These are phyloP conservation scores for Phialophora expanda DNA, from an alignment of 2,329 filamentous ascomycete species.

Conservation along the genomic window DNA sequence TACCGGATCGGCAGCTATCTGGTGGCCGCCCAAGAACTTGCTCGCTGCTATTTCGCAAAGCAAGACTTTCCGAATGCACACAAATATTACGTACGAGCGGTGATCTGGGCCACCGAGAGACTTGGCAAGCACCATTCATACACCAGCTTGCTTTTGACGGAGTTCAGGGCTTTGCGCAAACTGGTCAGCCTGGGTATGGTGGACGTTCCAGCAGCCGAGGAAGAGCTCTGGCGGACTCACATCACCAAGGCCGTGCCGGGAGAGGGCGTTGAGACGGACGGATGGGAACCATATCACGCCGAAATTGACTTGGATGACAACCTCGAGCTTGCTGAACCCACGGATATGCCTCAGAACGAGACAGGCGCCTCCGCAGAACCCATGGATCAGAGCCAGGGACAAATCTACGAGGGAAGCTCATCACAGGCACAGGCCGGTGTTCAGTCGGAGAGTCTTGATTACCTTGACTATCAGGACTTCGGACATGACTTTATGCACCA, in stretches of 20 bases:
- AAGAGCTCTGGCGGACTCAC: background rate
- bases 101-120: background rate
- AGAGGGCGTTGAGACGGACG: background rate
- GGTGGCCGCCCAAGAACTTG: background rate
- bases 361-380: background rate
- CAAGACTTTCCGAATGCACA: slow-evolving; percentile 1
- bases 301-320: background rate
- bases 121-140: slow-evolving; percentile 9
- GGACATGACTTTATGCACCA: background rate
- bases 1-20: slow-evolving; percentile 1
- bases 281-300: background rate
- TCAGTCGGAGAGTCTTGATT: background rate
- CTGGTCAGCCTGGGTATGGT: background rate
- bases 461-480: background rate
- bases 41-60: background rate
- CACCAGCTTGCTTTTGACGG: background rate
- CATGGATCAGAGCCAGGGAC: background rate
- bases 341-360: background rate
- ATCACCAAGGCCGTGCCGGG: background rate
- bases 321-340: background rate
- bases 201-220: background rate
- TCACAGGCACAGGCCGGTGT: background rate
- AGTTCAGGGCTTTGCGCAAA: background rate
- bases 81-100: background rate
- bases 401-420: background rate